Evolutionary conservation across 805 yeast species (phyloP), one percentile per base, ranked within the genome.

Genomic region (Diddensiella santjacobensis): DNA sequence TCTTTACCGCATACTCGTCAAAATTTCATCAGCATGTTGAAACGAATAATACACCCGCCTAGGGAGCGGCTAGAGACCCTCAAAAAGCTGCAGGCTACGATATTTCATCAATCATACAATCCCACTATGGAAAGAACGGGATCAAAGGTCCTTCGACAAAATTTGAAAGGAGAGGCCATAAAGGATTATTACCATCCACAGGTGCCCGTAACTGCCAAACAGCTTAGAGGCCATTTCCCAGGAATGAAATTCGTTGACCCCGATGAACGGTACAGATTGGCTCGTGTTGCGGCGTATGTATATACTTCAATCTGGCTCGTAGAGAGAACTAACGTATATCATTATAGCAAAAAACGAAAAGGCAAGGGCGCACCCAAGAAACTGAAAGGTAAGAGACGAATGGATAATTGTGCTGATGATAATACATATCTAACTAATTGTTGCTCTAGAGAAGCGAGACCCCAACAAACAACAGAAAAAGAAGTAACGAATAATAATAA

Each of bases 121-220:
- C 70, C 70, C 8, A 58, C 58, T 15, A 45, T 54, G 22, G 36
- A 53, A 19, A 54, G 69, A 22, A 63, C 60, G 17, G 70, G 70
- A 10, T 54, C 66, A 35, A 62, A 60, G 42, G 67, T 66, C 2
- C 60, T 66, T 20, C 58, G 65, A 18, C 60, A 61, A 35, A 52
- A 58, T 1, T 58, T 66, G 11, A 54, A 58, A 37, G 70, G 70
- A n/a, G 63, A 58, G 18, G 56, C 50, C 17, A 33, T 66, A 41
- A 57, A 55, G 43, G 55, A 62, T 56, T 66, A 64, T 50, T 66
- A 66, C 51, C 56, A 59, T 47, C 66, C 68, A 18, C 44, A 39
- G 38, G 17, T 40, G 15, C 26, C 51, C 17, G 49, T 53, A 11
- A 56, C 44, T 15, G 45, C 54, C 15, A 44, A 45, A 23, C 42